phyloP scores from a whole-genome alignment of 2,329 filamentous ascomycete species.

The Blastomyces percursus region DNA sequence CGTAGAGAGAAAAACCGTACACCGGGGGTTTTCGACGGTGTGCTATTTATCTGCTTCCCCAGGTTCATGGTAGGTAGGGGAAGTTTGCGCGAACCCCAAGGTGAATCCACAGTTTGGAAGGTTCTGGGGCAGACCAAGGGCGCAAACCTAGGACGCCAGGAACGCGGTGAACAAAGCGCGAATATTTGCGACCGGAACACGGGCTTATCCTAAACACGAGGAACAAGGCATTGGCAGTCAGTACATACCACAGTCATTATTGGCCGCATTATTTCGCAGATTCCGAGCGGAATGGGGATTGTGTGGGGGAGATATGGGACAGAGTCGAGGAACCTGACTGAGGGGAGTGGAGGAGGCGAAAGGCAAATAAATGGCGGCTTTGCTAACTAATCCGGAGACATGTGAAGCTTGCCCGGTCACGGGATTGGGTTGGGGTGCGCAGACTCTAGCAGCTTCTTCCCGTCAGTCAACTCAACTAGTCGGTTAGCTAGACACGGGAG shows the following conservation, averaged over 20 bases:
- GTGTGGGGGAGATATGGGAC: not conserved
- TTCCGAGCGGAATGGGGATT: not conserved
- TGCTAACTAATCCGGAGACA: not conserved
- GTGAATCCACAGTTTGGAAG: not conserved
- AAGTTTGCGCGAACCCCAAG: not conserved
- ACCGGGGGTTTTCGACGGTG: not conserved
- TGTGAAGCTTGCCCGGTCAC: not conserved
- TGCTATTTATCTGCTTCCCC: not conserved
- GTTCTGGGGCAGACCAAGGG: not conserved
- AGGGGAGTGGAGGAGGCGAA: not conserved
- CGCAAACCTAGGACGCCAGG: not conserved
- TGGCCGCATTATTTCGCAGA: not conserved
- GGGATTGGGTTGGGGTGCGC: not conserved
- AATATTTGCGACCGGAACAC: not conserved
- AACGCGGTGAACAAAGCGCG: not conserved
- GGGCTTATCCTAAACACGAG: not conserved
- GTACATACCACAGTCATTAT: not conserved
- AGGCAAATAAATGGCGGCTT: not conserved
- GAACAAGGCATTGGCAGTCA: not conserved
- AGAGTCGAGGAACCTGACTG: not conserved
- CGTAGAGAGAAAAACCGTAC: not conserved
- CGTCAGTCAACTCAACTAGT: not conserved
- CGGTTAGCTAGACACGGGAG: not conserved
- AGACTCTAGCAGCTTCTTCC: not conserved
- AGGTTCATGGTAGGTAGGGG: slow-evolving; percentile 4